Conservation (phyloP, 352 stramenopile genomes). For the Pythium phragmiticola region DNA sequence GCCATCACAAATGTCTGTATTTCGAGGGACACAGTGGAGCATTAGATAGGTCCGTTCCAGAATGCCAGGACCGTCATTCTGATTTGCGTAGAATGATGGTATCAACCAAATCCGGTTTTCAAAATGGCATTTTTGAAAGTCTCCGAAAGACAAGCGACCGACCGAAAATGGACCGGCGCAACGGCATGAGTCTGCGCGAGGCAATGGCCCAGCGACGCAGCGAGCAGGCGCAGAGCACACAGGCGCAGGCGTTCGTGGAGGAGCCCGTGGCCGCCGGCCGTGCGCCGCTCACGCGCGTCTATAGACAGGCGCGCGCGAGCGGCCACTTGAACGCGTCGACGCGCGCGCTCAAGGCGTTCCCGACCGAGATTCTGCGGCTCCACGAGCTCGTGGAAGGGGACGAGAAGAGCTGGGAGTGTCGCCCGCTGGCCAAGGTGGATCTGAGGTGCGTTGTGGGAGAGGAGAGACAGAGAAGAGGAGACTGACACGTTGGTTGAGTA, state of each 20-base stretch:
- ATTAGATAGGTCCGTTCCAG: slow-evolving; percentile 6
- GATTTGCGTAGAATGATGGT: slow-evolving; percentile 1
- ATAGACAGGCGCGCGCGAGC: slow-evolving; percentile 55
- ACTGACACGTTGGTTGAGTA: not conserved
- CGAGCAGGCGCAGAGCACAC: not conserved
- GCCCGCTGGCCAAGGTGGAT: slow-evolving; percentile 64
- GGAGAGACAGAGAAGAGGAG: not conserved
- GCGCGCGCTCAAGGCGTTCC: slow-evolving; percentile 49
- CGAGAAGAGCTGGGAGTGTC: slow-evolving; percentile 74
- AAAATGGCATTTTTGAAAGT: slow-evolving; percentile 11
- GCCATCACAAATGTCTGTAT: slow-evolving; percentile 8
- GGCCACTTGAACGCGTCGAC: slow-evolving; percentile 67
- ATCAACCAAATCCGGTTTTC: not conserved
- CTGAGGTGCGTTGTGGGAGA: slow-evolving; percentile 41
- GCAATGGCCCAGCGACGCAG: slow-evolving; percentile 34
- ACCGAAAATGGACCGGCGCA: slow-evolving; percentile 35
- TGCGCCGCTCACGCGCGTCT: slow-evolving; percentile 30
- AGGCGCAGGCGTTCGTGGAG: not conserved
- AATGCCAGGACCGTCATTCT: slow-evolving; percentile 14
- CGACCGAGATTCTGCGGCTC: slow-evolving; percentile 55
- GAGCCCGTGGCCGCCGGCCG: slow-evolving; percentile 6
- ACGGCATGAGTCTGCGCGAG: slow-evolving; percentile 40
- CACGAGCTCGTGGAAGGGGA: slow-evolving; percentile 63
- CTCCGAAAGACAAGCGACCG: not conserved
- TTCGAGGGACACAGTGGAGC: slow-evolving; percentile 5